These are phyloP conservation scores for Melanopsichium pennsylvanicum DNA, from an alignment of 1,284 basidiomycete genomes.

Conservation along the genomic window DNA sequence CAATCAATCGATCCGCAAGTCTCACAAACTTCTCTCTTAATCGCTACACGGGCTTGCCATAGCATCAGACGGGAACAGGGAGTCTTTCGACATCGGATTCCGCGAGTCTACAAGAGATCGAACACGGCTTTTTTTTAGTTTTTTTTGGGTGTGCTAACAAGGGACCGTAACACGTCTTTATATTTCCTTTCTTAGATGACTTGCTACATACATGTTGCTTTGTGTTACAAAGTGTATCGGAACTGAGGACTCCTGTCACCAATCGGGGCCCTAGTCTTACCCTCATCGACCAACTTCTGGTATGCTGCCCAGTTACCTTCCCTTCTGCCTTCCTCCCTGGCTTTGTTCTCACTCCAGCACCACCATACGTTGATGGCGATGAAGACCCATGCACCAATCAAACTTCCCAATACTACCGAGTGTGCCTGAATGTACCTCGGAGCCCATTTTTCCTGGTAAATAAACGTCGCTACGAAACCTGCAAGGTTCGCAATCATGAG, in stretches of 20 bases:
- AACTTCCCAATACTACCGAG: constrained; percentile 60
- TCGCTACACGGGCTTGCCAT: too few species aligned
- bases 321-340: constrained; percentile 39
- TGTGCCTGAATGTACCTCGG: constrained; percentile 60
- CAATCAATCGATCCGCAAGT: too few species aligned
- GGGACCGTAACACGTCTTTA: too few species aligned
- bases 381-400: constrained; percentile 58
- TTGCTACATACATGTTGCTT: too few species aligned
- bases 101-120: too few species aligned
- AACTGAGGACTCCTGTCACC: constrained; percentile 50
- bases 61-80: too few species aligned
- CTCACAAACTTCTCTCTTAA: too few species aligned
- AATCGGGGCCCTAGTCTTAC: constrained; percentile 51
- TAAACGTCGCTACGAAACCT: constrained; percentile 64
- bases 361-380: constrained; percentile 51
- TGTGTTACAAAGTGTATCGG: constrained; percentile 31
- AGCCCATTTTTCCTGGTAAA: constrained; percentile 55
- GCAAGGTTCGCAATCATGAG: constrained; percentile 65
- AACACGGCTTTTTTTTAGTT: too few species aligned
- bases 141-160: too few species aligned
- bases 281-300: constrained; percentile 35
- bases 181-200: too few species aligned
- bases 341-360: constrained; percentile 50
- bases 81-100: too few species aligned
- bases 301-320: constrained; percentile 46